Base-by-base conservation (phyloP, 495 filamentous ascomycete genomes). In the Aspergillus egyptiacus region DNA sequence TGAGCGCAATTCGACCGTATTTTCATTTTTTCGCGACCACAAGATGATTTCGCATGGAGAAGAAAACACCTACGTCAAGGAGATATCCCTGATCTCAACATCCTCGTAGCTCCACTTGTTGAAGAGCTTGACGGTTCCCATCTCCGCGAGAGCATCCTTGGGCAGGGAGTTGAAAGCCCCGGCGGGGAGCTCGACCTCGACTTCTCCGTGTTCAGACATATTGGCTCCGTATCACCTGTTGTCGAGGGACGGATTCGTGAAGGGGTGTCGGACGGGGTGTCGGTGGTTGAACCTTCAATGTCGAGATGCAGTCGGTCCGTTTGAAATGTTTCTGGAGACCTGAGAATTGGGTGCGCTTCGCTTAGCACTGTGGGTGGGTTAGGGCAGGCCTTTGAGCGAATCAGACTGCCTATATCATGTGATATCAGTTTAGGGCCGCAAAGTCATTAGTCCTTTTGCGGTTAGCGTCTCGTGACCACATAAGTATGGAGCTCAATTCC, bases 1-100 rank as follows among this genome's bases (percentile, higher is more conserved):
- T 48, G 43, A 54, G 44, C 47, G 18, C 41, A 43, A 50, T 53
- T 53, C 48, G 55, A 54, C 38, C 37, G 35, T 50, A 45, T 24
- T 49, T 35, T n/a, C n/a, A n/a, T n/a, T n/a, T n/a, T n/a, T n/a
- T n/a, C n/a, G n/a, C 36, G 42, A 13, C 31, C 48, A 46, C n/a
- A 36, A 25, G 19, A 32, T 28, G 14, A 13, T 51, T 55, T 60
- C 52, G 60, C 54, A 59, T 51, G 31, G 37, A 48, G 51, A 59
- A 61, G 43, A 48, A 54, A 48, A 38, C 51, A 73, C 91, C 82
- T 90, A 98, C 93, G 93, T 96, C 78, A 99, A 81, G 55, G 94
- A 97, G 76, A 99, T 97, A 68, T 99, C 93, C 62, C 93, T 81
- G 70, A 97, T 93, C 79, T 99, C 93, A 62, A 99, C 94, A 83